These are phyloP conservation scores for Globisporangium nagaii DNA, from an alignment of 352 stramenopile genomes.

Conservation along the genomic window DNA sequence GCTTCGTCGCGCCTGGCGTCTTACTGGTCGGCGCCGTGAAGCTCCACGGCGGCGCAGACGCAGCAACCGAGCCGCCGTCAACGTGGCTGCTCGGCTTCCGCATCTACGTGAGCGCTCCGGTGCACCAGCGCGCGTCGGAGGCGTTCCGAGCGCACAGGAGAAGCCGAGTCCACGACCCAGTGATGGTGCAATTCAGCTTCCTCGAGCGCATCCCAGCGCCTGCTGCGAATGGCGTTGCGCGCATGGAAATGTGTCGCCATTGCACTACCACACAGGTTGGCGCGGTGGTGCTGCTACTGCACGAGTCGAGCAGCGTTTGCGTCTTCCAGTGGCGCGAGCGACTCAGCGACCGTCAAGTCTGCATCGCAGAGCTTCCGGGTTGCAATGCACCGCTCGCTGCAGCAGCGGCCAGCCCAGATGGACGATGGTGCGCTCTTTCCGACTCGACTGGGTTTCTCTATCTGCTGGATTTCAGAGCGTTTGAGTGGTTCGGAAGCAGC, in stretches of 20 bases:
- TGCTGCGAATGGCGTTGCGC: neutral
- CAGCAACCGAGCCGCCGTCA: neutral
- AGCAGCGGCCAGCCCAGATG: conserved; percentile 21
- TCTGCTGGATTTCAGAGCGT: conserved; percentile 28
- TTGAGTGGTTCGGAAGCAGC: conserved; percentile 14
- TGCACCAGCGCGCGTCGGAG: conserved; percentile 2
- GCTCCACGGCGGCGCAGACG: conserved; percentile 5
- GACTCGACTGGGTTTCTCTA: conserved; percentile 19
- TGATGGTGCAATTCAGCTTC: conserved; percentile 42
- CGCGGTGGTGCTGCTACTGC: conserved; percentile 32
- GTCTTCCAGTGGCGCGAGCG: conserved; percentile 55
- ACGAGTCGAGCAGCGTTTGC: conserved; percentile 15
- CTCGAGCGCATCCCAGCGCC: conserved; percentile 16
- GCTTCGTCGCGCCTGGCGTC: conserved; percentile 33
- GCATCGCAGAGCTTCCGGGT: conserved; percentile 23
- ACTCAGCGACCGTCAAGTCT: conserved; percentile 44
- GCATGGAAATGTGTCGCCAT: conserved; percentile 4
- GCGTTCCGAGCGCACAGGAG: neutral
- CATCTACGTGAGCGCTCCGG: conserved; percentile 22
- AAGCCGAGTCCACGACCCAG: neutral
- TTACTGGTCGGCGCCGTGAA: conserved; percentile 30
- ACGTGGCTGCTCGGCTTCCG: conserved; percentile 47
- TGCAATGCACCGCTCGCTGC: conserved; percentile 6
- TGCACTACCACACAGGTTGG: conserved; percentile 10
- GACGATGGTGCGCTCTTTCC: conserved; percentile 25